A percentile compares a stretch with the other conserved stretches of the same genome.
Evolutionary conservation across 2,329 filamentous ascomycete species (phyloP).

Genomic region (Xylariaceae sp.): DNA sequence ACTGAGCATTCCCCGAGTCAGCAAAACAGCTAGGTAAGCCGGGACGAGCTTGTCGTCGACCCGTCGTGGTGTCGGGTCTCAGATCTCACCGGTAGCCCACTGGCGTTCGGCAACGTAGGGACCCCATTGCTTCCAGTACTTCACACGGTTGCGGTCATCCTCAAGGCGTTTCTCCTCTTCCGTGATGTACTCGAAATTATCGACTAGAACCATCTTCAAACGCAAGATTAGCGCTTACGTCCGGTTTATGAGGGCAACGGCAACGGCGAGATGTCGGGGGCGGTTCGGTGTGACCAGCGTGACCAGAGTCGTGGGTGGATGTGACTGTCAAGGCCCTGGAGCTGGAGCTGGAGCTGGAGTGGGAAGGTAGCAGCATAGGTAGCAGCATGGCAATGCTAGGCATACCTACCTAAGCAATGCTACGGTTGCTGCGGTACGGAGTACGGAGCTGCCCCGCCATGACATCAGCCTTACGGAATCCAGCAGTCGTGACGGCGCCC

Average conservation of each 20-base stretch:
- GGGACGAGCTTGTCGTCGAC: too few species aligned
- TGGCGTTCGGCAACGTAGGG: constrained; percentile 90
- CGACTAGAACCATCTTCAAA: constrained; percentile 75
- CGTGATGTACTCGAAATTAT: constrained; percentile 79
- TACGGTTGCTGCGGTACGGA: not conserved
- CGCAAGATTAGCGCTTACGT: not conserved
- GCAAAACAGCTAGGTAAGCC: constrained; percentile 2
- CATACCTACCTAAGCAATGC: too few species aligned
- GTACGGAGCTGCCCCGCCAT: constrained; percentile 9
- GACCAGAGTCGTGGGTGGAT: not conserved
- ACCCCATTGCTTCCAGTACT: constrained; percentile 99
- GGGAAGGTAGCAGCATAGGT: not conserved
- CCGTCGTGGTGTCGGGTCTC: not conserved
- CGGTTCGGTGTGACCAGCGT: not conserved
- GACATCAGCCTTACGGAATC: constrained; percentile 9
- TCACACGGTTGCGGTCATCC: constrained; percentile 73
- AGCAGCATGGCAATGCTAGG: too few species aligned
- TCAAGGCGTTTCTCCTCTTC: constrained; percentile 87
- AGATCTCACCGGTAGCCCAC: constrained; percentile 77
- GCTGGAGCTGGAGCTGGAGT: not conserved
- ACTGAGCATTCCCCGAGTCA: constrained; percentile 44
- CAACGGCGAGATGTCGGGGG: not conserved
- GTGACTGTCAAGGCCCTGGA: too few species aligned
- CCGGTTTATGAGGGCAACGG: not conserved
- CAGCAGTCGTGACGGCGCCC: not conserved